phyloP scores from a whole-genome alignment of 164 flowering plant species.

The Protea cynaroides region DNA sequence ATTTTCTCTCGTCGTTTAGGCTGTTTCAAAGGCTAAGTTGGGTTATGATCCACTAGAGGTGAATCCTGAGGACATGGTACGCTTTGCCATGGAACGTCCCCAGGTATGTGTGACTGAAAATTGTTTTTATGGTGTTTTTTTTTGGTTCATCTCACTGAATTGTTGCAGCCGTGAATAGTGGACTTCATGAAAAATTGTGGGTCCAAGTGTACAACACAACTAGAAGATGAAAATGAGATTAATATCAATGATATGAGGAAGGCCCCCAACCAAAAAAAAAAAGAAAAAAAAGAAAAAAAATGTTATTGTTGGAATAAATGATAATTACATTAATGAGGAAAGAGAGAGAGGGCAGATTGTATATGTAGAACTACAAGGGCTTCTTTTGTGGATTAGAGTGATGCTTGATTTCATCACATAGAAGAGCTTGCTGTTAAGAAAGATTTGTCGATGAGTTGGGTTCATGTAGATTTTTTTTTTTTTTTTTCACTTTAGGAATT shows the following conservation, averaged over 20 bases:
- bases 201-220: too few species aligned
- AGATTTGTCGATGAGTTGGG: not conserved
- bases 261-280: too few species aligned
- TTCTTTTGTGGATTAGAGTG: not conserved
- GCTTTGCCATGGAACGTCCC: conserved; percentile 90
- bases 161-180: not conserved
- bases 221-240: too few species aligned
- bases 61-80: conserved; percentile 99
- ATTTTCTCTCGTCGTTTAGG: conserved; percentile 38
- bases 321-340: not conserved
- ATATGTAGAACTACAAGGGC: not conserved
- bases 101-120: conserved; percentile 49
- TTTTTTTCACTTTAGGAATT: too few species aligned
- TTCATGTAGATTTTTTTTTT: too few species aligned
- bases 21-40: conserved; percentile 96
- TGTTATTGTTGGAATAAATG: too few species aligned
- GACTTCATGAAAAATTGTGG: not conserved
- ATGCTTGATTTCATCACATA: not conserved
- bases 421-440: not conserved
- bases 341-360: not conserved
- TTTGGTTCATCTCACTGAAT: not conserved
- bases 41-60: conserved; percentile 99
- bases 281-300: not conserved
- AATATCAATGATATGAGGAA: too few species aligned
- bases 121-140: not conserved